These are phyloP conservation scores for Crassisporium funariophilum DNA, from an alignment of 768 basidiomycete genomes.

Conservation along the genomic window DNA sequence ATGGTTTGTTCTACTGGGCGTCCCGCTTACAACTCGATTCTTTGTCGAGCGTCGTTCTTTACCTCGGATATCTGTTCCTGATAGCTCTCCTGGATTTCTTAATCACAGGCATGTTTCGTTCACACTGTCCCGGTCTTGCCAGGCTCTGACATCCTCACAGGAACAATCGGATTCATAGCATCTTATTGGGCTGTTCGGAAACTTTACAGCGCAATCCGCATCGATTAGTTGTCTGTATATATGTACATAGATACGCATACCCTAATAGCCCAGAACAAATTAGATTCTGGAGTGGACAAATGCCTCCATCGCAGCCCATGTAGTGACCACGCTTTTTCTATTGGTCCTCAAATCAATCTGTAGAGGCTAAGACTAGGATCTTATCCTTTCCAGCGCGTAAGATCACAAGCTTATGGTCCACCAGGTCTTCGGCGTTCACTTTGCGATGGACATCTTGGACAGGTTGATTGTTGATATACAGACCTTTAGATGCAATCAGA, in stretches of 20 bases:
- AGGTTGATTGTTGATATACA: slow-evolving; percentile 70
- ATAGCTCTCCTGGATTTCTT: slow-evolving; percentile 86
- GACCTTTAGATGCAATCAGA: slow-evolving; percentile 63
- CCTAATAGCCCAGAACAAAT: background rate
- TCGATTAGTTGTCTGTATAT: slow-evolving; percentile 49
- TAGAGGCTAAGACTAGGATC: slow-evolving; percentile 42
- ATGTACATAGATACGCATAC: background rate
- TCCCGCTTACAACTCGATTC: slow-evolving; percentile 86
- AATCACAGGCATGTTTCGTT: slow-evolving; percentile 78
- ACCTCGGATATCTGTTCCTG: slow-evolving; percentile 88
- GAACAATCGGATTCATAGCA: slow-evolving; percentile 89
- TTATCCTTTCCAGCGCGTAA: slow-evolving; percentile 78
- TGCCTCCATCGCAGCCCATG: no score
- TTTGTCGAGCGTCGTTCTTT: slow-evolving; percentile 77
- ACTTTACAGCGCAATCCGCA: slow-evolving; percentile 81
- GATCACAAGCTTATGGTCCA: slow-evolving; percentile 65
- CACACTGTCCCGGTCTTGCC: background rate
- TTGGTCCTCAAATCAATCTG: slow-evolving; percentile 7
- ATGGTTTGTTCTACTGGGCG: slow-evolving; percentile 88
- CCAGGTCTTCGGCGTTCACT: slow-evolving; percentile 46
- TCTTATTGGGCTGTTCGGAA: slow-evolving; percentile 88
- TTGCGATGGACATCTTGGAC: slow-evolving; percentile 52
- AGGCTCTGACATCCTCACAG: slow-evolving; percentile 34
- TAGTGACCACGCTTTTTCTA: background rate
- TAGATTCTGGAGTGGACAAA: slow-evolving; percentile 3